These are phyloP conservation scores for Raphanus raphanistrum DNA, from an alignment of 345 rosid species.

Conservation along the genomic window DNA sequence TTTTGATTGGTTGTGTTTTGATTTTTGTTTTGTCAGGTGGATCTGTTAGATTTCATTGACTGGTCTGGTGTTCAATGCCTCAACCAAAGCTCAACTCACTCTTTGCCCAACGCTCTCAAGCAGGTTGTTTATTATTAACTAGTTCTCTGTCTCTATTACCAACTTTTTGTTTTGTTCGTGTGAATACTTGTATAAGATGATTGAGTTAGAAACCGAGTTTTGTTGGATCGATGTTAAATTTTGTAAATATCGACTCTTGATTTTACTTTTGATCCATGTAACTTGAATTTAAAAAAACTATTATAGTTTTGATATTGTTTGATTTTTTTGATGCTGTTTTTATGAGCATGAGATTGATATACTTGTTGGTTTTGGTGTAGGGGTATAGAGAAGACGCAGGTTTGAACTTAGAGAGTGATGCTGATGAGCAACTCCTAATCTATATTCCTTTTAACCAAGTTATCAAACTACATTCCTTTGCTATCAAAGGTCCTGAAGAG, in stretches of 20 bases:
- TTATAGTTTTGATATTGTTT: too few species aligned
- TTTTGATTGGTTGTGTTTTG: conserved; percentile 13
- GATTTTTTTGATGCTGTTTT: neutral
- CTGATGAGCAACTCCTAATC: neutral
- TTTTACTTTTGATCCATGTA: neutral
- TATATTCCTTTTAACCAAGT: neutral
- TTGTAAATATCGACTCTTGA: neutral
- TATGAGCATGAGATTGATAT: neutral
- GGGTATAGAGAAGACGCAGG: neutral
- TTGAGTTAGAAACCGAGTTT: neutral
- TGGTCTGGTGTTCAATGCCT: conserved; percentile 98
- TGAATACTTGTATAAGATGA: neutral
- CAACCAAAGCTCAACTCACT: conserved; percentile 68
- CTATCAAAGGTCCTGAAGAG: neutral
- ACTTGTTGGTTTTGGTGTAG: neutral
- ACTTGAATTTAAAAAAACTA: neutral
- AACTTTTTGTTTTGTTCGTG: neutral
- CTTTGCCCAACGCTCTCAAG: conserved; percentile 83
- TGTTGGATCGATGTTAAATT: neutral
- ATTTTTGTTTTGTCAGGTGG: conserved; percentile 52
- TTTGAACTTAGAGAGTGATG: neutral
- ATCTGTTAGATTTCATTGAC: conserved; percentile 80
- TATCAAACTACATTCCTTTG: neutral
- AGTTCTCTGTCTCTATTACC: neutral
- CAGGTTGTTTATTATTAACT: conserved; percentile 51